phyloP scores from a whole-genome alignment of 1,139 yeast genomes.

The Groenewaldozyma sp. region DNA sequence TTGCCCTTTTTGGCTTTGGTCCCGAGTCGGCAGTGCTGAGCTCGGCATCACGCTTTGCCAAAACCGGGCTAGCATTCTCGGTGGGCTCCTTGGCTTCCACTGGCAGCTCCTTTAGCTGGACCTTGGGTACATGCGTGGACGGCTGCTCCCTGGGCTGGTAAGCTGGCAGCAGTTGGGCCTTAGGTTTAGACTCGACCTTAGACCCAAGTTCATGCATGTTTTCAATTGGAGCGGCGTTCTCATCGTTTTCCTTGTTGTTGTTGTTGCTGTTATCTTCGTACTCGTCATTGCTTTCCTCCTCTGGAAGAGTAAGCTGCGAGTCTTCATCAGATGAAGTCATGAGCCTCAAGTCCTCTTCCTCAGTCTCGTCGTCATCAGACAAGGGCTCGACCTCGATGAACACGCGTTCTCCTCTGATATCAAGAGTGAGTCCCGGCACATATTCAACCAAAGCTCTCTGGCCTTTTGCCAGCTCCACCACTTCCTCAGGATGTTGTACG shows the following conservation, averaged over 20 bases:
- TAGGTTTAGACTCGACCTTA: neutral
- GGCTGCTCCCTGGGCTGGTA: too few relatives aligned
- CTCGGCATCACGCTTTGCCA: neutral
- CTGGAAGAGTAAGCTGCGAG: neutral
- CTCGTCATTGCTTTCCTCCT: neutral
- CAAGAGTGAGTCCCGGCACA: conserved; percentile 48
- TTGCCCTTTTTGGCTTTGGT: neutral
- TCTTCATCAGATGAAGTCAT: neutral
- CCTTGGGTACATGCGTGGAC: too few relatives aligned
- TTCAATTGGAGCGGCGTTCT: neutral
- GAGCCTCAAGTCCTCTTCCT: conserved; percentile 19
- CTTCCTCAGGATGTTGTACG: conserved; percentile 10
- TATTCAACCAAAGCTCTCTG: conserved; percentile 50
- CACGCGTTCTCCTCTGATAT: conserved; percentile 51
- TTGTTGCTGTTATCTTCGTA: neutral
- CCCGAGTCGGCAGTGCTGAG: neutral
- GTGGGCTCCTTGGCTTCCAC: too few relatives aligned
- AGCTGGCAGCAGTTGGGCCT: neutral
- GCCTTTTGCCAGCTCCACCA: conserved; percentile 29
- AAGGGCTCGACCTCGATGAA: conserved; percentile 43
- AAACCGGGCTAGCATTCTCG: too few relatives aligned
- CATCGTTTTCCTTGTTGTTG: neutral
- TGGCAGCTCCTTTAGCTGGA: too few relatives aligned
- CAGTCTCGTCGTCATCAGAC: conserved; percentile 34
- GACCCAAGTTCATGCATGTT: neutral